A percentile compares a stretch with the other conserved stretches of the same genome.
Evolutionary conservation across 2,329 filamentous ascomycete genomes (phyloP).

Genomic region (Eutypa lata): DNA sequence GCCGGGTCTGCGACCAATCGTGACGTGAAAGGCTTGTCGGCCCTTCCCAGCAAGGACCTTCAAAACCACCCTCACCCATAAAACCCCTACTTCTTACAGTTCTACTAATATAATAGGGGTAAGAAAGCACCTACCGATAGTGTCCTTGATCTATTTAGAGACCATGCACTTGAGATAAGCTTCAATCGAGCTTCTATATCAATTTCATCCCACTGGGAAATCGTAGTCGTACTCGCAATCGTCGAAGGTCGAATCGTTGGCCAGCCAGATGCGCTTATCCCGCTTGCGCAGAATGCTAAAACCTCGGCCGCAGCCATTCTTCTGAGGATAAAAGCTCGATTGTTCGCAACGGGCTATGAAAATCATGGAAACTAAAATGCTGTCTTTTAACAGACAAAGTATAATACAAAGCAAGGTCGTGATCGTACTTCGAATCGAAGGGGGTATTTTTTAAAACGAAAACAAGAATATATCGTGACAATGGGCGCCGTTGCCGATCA

Average conservation of each 20-base stretch:
- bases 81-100: not conserved
- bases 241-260: slow-evolving; percentile 31
- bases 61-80: not conserved
- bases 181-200: slow-evolving; percentile 32
- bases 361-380: slow-evolving; percentile 50
- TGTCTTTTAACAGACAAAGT: slow-evolving; percentile 16
- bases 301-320: slow-evolving; percentile 52
- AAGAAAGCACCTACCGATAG: slow-evolving; percentile 26
- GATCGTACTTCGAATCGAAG: not conserved
- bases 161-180: slow-evolving; percentile 40
- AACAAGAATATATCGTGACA: not conserved
- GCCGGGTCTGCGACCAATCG: not conserved
- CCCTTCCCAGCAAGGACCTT: no score
- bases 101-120: not conserved
- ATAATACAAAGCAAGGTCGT: slow-evolving; percentile 3
- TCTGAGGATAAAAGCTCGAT: slow-evolving; percentile 44
- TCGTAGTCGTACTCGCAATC: slow-evolving; percentile 18
- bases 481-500: not conserved
- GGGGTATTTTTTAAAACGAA: not conserved
- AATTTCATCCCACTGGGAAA: slow-evolving; percentile 33
- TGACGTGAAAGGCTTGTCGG: not conserved
- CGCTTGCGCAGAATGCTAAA: slow-evolving; percentile 40
- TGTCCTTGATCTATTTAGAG: slow-evolving; percentile 21
- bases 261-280: slow-evolving; percentile 38
- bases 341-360: slow-evolving; percentile 37